Conservation (phyloP, 495 filamentous ascomycete genomes). For the Hypoxylon perforatum region DNA sequence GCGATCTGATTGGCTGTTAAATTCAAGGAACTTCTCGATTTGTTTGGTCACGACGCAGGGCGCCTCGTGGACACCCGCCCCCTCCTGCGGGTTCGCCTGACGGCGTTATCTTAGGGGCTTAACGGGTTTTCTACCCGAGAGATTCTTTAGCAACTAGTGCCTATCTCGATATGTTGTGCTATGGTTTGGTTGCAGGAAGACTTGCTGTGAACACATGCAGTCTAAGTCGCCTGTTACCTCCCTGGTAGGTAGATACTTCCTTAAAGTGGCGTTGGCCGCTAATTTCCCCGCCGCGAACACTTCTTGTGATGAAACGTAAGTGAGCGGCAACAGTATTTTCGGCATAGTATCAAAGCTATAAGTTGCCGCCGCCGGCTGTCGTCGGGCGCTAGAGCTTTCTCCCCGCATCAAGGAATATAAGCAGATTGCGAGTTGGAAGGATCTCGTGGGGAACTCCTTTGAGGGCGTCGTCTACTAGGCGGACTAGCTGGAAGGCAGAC, state of each 20-base stretch:
- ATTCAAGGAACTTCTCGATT: slow-evolving; percentile 13
- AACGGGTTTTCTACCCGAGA: slow-evolving; percentile 13
- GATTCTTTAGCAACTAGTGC: slow-evolving; percentile 31
- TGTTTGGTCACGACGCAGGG: slow-evolving; percentile 9
- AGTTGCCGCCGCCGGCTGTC: slow-evolving; percentile 3
- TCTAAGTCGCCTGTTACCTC: background rate
- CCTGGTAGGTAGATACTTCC: too few species aligned
- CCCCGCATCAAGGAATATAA: background rate
- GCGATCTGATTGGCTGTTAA: slow-evolving; percentile 19
- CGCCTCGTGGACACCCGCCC: slow-evolving; percentile 8
- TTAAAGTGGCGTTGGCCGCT: background rate
- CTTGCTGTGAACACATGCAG: slow-evolving; percentile 21
- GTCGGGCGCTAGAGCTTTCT: slow-evolving; percentile 5
- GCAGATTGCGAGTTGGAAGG: background rate
- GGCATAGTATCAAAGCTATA: background rate
- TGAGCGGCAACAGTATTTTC: slow-evolving; percentile 3
- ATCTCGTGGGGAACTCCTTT: slow-evolving; percentile 4
- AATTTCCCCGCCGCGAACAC: background rate
- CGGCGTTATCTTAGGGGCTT: background rate
- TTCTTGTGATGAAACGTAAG: background rate
- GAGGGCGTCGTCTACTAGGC: background rate
- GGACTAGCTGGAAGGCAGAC: background rate
- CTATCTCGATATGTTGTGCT: slow-evolving; percentile 12
- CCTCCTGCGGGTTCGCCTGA: slow-evolving; percentile 1
- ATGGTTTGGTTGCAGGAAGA: slow-evolving; percentile 17